Base-by-base conservation (phyloP, 2,329 filamentous ascomycete genomes). In the Sclerotinia minor region DNA sequence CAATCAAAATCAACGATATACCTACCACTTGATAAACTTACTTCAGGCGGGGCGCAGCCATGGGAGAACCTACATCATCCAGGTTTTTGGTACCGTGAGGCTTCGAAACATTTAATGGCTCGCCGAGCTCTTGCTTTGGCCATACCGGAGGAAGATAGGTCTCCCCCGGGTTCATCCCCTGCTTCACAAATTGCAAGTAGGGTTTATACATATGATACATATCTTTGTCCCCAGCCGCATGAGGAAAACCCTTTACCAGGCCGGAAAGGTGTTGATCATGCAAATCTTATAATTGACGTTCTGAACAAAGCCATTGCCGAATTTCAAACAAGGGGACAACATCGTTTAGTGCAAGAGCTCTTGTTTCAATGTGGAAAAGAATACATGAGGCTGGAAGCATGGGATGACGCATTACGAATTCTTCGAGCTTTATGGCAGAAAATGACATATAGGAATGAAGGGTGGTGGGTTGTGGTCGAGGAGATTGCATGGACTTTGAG, bases 1-100 rank as follows among this genome's bases (percentile, higher is more conserved):
- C 80, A 82, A 1, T 77, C 79, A 2, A 80, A 80, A 1, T 76
- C 76, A 61, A 75, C 77, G 19, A 76, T 88, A 9, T 88, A 82
- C 70, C 78, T 88, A 11, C 80, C 78, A 45, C 83, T 86, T 0
- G 88, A 90, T 69, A 89, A 88, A 76, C 80, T 78, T 21, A 80
- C 87, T 32, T 70, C 73, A 6, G 78, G 84, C 52, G 83, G 86
- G 17, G 75, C 89, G 6, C 83, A 84, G 47, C 87, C 88, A 0
- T 89, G 86, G 84, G 87, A 90, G 71, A 76, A 83, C 49, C 79
- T 90, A 8, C 88, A 90, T 70, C 88, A 90, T 73, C 81, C 84
- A 1, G 88, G 88, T 7, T 90, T 90, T 74, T 90, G 88, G 86
- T 87, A 87, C 72, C 84, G 85, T 19, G 77, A 83, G 55, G 87